These are phyloP conservation scores for Cercospora sojina DNA, from an alignment of 2,329 filamentous ascomycete species.

Conservation along the genomic window DNA sequence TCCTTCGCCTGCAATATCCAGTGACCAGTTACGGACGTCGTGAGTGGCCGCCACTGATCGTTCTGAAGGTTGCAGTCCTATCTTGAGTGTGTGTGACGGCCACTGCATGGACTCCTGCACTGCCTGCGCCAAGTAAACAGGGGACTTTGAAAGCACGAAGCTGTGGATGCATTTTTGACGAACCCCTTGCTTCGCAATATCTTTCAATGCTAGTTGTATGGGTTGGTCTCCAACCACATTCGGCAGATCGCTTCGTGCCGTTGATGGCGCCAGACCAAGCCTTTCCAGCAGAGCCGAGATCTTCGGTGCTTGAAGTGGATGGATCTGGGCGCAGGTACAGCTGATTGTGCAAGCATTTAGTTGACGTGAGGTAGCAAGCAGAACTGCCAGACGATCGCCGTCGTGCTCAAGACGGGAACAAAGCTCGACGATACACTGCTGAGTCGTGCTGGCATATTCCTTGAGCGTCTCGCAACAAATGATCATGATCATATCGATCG, in stretches of 20 bases:
- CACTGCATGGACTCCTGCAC: slow-evolving; percentile 14
- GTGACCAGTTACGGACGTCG: slow-evolving; percentile 11
- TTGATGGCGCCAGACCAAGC: slow-evolving; percentile 22
- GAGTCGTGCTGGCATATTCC: neutral
- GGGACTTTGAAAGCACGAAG: slow-evolving; percentile 21
- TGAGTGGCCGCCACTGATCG: neutral
- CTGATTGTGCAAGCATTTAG: slow-evolving; percentile 11
- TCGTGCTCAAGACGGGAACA: slow-evolving; percentile 18
- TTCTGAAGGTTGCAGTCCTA: slow-evolving; percentile 16
- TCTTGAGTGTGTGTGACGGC: slow-evolving; percentile 23
- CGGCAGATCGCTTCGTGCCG: slow-evolving; percentile 8
- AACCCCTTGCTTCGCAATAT: slow-evolving; percentile 10
- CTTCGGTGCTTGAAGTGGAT: slow-evolving; percentile 19
- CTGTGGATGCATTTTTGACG: slow-evolving; percentile 12
- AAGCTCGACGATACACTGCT: slow-evolving; percentile 24
- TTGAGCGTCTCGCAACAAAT: slow-evolving; percentile 16
- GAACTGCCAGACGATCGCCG: slow-evolving; percentile 19
- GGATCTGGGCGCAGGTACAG: slow-evolving; percentile 19
- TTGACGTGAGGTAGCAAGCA: slow-evolving; percentile 12
- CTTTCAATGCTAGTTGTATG: slow-evolving; percentile 15
- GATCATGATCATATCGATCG: slow-evolving; percentile 23
- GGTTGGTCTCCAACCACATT: slow-evolving; percentile 10
- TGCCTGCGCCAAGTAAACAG: slow-evolving; percentile 17
- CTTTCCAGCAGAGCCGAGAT: slow-evolving; percentile 20
- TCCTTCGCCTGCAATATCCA: slow-evolving; percentile 13